Conservation (phyloP, 1,284 basidiomycete genomes). For the Fistulinella staudtii region DNA sequence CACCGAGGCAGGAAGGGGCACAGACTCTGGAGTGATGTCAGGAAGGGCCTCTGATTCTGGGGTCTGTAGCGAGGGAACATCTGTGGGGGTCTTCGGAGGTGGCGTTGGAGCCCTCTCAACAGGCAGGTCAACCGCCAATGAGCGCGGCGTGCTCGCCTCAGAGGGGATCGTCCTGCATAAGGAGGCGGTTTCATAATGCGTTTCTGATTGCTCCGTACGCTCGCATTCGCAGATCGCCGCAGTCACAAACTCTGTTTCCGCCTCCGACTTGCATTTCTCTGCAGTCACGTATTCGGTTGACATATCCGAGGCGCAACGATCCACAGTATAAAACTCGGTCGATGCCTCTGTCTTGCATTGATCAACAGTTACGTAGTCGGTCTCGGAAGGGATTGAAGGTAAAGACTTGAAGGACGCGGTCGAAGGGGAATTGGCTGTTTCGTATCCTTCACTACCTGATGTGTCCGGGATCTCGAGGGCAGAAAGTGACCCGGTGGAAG, state of each 20-base stretch:
- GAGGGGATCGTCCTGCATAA: constrained; percentile 38
- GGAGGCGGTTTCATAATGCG: constrained; percentile 51
- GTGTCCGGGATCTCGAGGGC: constrained; percentile 29
- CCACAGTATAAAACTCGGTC: constrained; percentile 50
- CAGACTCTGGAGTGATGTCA: constrained; percentile 34
- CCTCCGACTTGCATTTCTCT: constrained; percentile 49
- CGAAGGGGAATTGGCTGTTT: constrained; percentile 37
- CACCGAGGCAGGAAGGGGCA: constrained; percentile 39
- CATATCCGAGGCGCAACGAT: constrained; percentile 32
- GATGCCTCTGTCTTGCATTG: constrained; percentile 41
- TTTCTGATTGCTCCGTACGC: constrained; percentile 39
- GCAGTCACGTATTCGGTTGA: constrained; percentile 46
- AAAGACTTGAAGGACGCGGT: constrained; percentile 42
- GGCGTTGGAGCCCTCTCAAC: constrained; percentile 24
- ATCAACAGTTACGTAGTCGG: constrained; percentile 51
- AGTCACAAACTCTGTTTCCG: constrained; percentile 47
- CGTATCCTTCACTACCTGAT: constrained; percentile 34
- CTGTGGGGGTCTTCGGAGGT: constrained; percentile 31
- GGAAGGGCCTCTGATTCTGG: constrained; percentile 25
- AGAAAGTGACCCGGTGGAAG: constrained; percentile 26
- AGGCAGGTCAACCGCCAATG: constrained; percentile 25
- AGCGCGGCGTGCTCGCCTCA: constrained; percentile 39
- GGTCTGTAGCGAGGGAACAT: constrained; percentile 27
- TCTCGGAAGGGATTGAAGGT: constrained; percentile 50
- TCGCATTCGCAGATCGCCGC: constrained; percentile 47